Evolutionary conservation across 148 eudicot genomes (phyloP).

Genomic region (Fallopia convolvulus): DNA sequence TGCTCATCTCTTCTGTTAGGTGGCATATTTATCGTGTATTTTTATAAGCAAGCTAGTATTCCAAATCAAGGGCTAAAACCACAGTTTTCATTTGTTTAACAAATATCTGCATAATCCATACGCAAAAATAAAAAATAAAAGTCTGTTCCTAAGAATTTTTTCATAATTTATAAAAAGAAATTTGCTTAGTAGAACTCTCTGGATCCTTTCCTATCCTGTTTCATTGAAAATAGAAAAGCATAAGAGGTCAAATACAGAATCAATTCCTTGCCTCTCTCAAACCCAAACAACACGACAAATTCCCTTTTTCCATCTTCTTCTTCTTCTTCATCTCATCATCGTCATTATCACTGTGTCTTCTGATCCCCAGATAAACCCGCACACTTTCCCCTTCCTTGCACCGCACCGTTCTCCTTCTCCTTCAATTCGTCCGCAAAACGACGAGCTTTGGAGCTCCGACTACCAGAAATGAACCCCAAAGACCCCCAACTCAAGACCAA

Average conservation of each 20-base stretch:
- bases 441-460: not conserved
- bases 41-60: not conserved
- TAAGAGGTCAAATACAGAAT: not conserved
- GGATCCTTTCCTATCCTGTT: not conserved
- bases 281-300: too few species aligned
- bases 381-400: not conserved
- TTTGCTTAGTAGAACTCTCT: not conserved
- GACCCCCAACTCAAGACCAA: slow-evolving; percentile 1
- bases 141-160: too few species aligned
- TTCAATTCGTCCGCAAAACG: not conserved
- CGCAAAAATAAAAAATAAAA: too few species aligned
- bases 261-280: not conserved
- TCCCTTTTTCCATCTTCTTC: not conserved
- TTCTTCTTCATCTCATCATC: not conserved
- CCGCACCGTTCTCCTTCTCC: not conserved
- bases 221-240: not conserved
- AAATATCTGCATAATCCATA: not conserved
- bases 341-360: not conserved
- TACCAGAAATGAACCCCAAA: not conserved
- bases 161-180: not conserved
- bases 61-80: not conserved
- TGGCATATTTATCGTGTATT: not conserved
- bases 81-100: not conserved
- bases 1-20: not conserved
- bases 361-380: not conserved